Percentiles rank a stretch among this genome's conserved stretches.
Conservation (phyloP, 1,139 yeast species). For the Suhomyces bribrorum region DNA sequence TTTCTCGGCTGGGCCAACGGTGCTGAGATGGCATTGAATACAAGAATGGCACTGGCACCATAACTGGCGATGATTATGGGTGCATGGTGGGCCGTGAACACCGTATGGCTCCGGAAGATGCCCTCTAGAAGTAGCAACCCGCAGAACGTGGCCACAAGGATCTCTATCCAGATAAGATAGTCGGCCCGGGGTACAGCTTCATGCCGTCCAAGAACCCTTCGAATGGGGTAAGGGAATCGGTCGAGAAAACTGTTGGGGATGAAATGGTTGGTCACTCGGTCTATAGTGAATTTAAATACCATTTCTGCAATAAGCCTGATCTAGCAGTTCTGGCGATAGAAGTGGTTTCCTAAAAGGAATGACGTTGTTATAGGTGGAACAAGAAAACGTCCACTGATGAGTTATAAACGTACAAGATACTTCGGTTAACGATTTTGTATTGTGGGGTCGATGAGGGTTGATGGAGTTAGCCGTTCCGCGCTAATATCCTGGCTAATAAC, state of each 20-base stretch:
- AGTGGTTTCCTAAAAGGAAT: too few relatives aligned
- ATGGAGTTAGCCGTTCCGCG: not conserved
- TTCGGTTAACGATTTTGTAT: not conserved
- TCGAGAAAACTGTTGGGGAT: conserved; percentile 32
- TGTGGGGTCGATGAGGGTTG: not conserved
- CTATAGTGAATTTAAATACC: conserved; percentile 48
- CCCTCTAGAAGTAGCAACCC: conserved; percentile 56
- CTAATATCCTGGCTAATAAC: too few relatives aligned
- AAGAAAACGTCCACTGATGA: not conserved
- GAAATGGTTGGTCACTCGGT: conserved; percentile 28
- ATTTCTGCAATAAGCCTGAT: too few relatives aligned
- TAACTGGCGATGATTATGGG: conserved; percentile 63
- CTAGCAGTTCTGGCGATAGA: too few relatives aligned
- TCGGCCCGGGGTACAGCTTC: conserved; percentile 35
- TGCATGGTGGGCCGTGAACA: conserved; percentile 45
- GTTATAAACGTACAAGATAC: too few relatives aligned
- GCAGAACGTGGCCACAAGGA: conserved; percentile 48
- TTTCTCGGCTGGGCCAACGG: conserved; percentile 73
- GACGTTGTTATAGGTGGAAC: too few relatives aligned
- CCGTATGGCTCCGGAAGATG: conserved; percentile 47
- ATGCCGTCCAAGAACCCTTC: conserved; percentile 38
- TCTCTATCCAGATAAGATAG: conserved; percentile 49
- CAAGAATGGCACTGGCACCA: conserved; percentile 66
- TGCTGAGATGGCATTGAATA: conserved; percentile 56
- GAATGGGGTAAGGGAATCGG: conserved; percentile 30